Evolutionary conservation across 2,329 filamentous ascomycete genomes (phyloP).

Genomic region (Geosmithia morbida): DNA sequence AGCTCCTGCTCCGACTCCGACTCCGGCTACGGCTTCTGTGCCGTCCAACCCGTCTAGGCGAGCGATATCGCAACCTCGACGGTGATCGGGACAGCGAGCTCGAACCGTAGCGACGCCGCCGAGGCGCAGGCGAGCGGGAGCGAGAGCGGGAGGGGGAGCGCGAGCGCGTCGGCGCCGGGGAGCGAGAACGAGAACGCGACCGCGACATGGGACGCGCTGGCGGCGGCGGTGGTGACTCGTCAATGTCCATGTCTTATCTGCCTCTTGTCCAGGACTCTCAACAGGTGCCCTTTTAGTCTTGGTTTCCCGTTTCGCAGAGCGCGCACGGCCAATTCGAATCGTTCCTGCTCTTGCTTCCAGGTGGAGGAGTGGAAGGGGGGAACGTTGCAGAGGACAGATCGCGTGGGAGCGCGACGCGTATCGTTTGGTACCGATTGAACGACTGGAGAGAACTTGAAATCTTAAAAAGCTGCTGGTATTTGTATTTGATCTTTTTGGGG

Average conservation of each 20-base stretch:
- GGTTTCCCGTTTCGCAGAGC: no score
- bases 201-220: conserved; percentile 1
- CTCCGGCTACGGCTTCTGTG: conserved; percentile 13
- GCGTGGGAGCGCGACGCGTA: no score
- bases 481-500: no score
- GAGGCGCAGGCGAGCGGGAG: conserved; percentile 13
- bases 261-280: no score
- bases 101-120: background rate
- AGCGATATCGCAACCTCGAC: conserved; percentile 15
- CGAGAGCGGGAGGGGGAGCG: conserved; percentile 9
- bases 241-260: background rate
- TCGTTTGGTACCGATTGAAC: no score
- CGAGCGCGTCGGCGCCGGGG: background rate
- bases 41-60: conserved; percentile 17
- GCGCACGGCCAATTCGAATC: no score
- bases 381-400: no score
- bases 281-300: no score
- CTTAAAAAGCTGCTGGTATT: no score
- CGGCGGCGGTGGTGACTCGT: background rate
- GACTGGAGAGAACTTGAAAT: no score
- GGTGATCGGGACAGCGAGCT: conserved; percentile 18
- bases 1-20: conserved; percentile 10
- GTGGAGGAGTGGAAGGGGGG: no score
- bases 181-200: conserved; percentile 15
- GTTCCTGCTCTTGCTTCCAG: no score